Base-by-base conservation (phyloP, 768 basidiomycete species). In the Suillus bovinus region DNA sequence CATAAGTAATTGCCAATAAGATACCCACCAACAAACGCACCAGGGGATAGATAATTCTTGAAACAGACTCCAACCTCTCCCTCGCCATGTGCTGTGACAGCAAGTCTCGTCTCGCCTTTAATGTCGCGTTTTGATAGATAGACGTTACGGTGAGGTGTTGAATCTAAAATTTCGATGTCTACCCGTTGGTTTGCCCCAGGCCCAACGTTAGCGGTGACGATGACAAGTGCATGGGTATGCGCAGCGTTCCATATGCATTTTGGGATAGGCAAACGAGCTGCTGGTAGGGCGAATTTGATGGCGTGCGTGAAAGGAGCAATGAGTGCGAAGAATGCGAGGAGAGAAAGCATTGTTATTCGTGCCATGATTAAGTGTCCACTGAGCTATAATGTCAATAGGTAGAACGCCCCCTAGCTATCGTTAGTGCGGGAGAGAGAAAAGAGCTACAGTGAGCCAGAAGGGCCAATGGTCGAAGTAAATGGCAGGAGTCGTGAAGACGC, bases 171-270 rank as follows among this genome's bases (percentile, higher is more conserved):
- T 72, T 98, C 94, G 66, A 99, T 83, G 80, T 99, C 97, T 39
- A 96, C 82, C 24, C 94, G 86, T 76, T 96, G 95, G 68, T 84
- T 81, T 0, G 77, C 76, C 0, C 90, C 91, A 0, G 88, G 82
- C 0, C 88, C 88, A 34, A 96, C 89, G 71, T 97, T 96, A 49
- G 96, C 95, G 0, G 96, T 98, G 67, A 97, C 94, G 69, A 99
- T 93, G 72, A 98, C 93, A 39, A 99, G 89, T 7, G 93, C 84
- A 69, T 94, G 88, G 7, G 82, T 77, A 70, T 95, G 91, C 10
- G 89, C 96, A 27, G 90, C 80, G 73, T 99, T 97, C 97, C 97
- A 99, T 61, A 99, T 89, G 77, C 96, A 98, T 77, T 94, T 95
- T 66, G 84, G 70, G 31, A 81, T 77, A 0, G 96, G 95, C 67